Base-by-base conservation (phyloP, 345 rosid species). In the Ailanthus altissimus region DNA sequence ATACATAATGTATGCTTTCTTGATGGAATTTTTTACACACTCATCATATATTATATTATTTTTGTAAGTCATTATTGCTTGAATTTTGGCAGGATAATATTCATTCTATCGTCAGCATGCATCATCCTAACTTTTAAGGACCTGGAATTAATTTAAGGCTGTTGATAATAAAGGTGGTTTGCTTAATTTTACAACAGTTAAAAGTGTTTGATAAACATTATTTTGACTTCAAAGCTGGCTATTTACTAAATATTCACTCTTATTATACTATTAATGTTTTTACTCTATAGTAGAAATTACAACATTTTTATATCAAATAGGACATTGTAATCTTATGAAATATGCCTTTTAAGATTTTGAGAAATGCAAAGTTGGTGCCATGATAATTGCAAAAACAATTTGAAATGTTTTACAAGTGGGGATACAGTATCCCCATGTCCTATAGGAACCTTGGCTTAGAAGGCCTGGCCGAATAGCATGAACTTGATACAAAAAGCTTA, bases 331-430 rank as follows among this genome's bases (percentile, higher is more conserved):
- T 32, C 38, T 32, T 32, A 32, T 32, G 38, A 32, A 32, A 32
- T 32, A 3, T 32, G 38, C 38, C 38, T 32, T 32, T 32, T 32
- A 32, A 32, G 2, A 32, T 32, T 32, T 32, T 32, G 38, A 32
- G 43, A 11, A 12, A 40, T 64, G 46, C 21, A 8, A 56, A 56
- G 59, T 7, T 20, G 59, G 8, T 6, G 2, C 46, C 28, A 57
- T 15, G 32, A 54, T 54, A 54, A 23, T 21, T 11, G 63, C 63
- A 13, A 49, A 38, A 71, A 36, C 36, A 36, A 71, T 71, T 71
- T 71, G 26, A 54, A 71, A 53, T 54, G 49, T 26, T 32, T 36
- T 32, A 5, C n/a, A 21, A 69, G 73, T 49, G 43, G 15, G 73
- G 13, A 50, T 8, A 50, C 15, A 46, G 12, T 23, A 26, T 67